These are phyloP conservation scores for Coemansia sp. DNA, from an alignment of 192 early-diverging fungal species.

Conservation along the genomic window DNA sequence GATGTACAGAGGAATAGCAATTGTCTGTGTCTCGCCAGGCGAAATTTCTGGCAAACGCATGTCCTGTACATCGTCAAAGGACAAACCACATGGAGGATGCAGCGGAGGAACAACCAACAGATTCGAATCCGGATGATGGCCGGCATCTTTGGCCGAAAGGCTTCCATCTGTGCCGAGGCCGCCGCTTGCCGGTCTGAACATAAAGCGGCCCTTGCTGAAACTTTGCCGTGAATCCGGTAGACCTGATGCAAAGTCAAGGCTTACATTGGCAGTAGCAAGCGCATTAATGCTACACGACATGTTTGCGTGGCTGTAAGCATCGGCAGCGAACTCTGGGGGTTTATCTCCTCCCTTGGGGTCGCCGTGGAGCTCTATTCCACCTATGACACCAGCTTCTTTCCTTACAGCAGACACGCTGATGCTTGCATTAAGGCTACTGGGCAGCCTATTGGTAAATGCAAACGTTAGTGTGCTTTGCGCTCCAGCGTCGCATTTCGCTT, in stretches of 20 bases:
- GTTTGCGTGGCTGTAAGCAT: conserved; percentile 8
- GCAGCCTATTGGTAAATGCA: conserved; percentile 11
- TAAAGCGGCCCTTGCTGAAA: conserved; percentile 6
- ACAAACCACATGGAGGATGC: conserved; percentile 6
- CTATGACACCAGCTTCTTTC: background rate
- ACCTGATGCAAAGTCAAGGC: background rate
- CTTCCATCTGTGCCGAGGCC: conserved; percentile 8
- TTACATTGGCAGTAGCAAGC: conserved; percentile 10
- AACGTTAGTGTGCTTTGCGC: conserved; percentile 7
- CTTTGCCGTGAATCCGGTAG: background rate
- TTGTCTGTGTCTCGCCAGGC: conserved; percentile 1
- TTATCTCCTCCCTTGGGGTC: background rate
- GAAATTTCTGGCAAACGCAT: conserved; percentile 25
- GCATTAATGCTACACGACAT: background rate
- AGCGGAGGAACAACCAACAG: background rate
- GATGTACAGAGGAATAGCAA: conserved; percentile 28
- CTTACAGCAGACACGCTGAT: conserved; percentile 14
- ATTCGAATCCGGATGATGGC: background rate
- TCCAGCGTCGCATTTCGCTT: conserved; percentile 7
- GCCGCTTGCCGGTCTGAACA: conserved; percentile 9
- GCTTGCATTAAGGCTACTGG: conserved; percentile 5
- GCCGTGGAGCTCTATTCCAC: background rate
- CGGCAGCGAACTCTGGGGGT: background rate
- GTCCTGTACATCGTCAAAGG: conserved; percentile 35
- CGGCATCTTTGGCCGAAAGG: background rate